Conservation (phyloP, 2,329 filamentous ascomycete species). For the Nothomitra cinnamomea region DNA sequence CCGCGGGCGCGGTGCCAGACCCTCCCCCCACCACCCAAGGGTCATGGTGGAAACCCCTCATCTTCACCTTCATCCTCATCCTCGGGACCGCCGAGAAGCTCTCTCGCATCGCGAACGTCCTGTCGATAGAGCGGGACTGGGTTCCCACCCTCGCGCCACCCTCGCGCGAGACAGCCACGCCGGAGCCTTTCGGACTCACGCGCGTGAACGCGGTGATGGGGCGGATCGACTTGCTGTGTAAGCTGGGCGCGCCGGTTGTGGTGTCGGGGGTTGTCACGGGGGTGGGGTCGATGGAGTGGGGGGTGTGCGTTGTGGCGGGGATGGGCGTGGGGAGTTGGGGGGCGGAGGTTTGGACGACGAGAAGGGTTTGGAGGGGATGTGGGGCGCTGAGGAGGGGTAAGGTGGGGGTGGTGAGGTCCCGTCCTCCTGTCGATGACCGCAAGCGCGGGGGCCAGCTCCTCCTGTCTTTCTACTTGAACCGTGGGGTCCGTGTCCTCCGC, state of each 20-base stretch:
- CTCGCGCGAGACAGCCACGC: not conserved
- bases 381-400: too few relatives aligned
- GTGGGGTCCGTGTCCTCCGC: too few relatives aligned
- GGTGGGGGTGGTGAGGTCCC: too few relatives aligned
- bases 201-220: constrained; percentile 38
- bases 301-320: not conserved
- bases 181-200: not conserved
- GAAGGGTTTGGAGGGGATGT: not conserved
- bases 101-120: not conserved
- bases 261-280: constrained; percentile 30
- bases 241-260: constrained; percentile 34
- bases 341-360: not conserved
- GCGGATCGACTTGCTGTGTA: constrained; percentile 41
- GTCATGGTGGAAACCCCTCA: not conserved
- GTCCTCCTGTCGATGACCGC: not conserved
- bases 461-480: too few relatives aligned
- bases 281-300: not conserved
- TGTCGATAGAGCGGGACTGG: not conserved
- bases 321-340: not conserved
- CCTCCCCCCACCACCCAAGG: too few relatives aligned
- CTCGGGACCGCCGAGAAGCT: not conserved
- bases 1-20: too few relatives aligned
- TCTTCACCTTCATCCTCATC: not conserved
- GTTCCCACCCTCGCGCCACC: not conserved
- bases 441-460: not conserved